phyloP scores from a whole-genome alignment of 768 basidiomycete species.

The Tulasnella sp. region DNA sequence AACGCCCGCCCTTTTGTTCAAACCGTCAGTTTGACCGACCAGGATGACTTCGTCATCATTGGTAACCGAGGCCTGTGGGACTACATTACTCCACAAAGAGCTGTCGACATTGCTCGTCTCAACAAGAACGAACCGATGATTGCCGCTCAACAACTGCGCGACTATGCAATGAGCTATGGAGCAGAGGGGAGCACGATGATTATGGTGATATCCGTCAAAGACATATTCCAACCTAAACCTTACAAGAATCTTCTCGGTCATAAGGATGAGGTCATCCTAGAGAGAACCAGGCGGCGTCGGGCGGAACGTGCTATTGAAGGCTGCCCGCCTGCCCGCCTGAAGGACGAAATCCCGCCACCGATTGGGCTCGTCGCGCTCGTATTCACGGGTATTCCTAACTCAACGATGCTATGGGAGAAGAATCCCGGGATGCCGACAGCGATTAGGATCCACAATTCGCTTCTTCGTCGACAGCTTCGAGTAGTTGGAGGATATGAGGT shows the following conservation, averaged over 20 bases:
- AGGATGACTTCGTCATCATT: constrained; percentile 95
- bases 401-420: constrained; percentile 93
- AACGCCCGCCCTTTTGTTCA: constrained; percentile 82
- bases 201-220: constrained; percentile 87
- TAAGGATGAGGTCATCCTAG: constrained; percentile 40
- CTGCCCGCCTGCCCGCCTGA: constrained; percentile 58
- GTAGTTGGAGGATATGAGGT: constrained; percentile 96
- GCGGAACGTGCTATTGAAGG: constrained; percentile 54
- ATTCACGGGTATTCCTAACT: constrained; percentile 97
- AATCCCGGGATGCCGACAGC: constrained; percentile 94
- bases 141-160: constrained; percentile 93
- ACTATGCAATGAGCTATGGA: constrained; percentile 95
- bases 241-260: constrained; percentile 39
- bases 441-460: constrained; percentile 81
- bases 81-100: constrained; percentile 88
- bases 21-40: constrained; percentile 63
- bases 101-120: constrained; percentile 88
- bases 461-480: constrained; percentile 80
- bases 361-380: constrained; percentile 85
- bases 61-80: constrained; percentile 94
- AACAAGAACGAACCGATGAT: constrained; percentile 67
- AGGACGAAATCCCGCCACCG: constrained; percentile 77
- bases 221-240: constrained; percentile 57
- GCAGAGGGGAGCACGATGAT: constrained; percentile 93
- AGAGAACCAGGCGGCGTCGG: constrained; percentile 31